phyloP scores from a whole-genome alignment of 116 monocot species.

The Dioscorea cayenensis region DNA sequence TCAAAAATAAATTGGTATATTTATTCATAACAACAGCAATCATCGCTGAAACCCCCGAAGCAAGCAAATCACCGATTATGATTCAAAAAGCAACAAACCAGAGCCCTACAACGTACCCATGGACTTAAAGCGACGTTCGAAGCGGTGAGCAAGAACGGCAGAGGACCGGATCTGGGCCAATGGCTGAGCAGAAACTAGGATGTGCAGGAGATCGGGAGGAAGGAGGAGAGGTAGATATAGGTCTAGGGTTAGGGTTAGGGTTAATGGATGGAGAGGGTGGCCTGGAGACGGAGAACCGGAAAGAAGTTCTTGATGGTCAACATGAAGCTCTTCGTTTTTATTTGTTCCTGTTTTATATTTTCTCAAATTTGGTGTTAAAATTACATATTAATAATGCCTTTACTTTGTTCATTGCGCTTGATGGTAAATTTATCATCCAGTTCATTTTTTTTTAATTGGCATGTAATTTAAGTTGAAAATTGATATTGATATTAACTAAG shows the following conservation, averaged over 20 bases:
- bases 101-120: conserved; percentile 23
- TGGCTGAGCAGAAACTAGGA: conserved; percentile 28
- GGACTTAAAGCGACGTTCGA: conserved; percentile 57
- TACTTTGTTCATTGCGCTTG: too few species aligned
- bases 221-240: background rate
- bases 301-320: conserved; percentile 1
- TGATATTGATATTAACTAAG: too few species aligned
- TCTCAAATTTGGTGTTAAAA: too few species aligned
- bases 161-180: conserved; percentile 41
- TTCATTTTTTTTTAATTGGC: too few species aligned
- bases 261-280: background rate
- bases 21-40: too few species aligned
- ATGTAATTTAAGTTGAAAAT: too few species aligned
- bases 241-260: background rate
- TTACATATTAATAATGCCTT: too few species aligned
- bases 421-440: too few species aligned
- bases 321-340: background rate
- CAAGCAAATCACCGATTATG: background rate
- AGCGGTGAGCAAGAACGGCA: conserved; percentile 35
- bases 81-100: background rate
- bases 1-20: too few species aligned
- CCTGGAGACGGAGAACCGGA: background rate
- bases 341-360: too few species aligned
- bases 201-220: conserved; percentile 3
- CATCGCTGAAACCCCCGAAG: conserved; percentile 14